phyloP scores from a whole-genome alignment of 177 flowering plant genomes.

The Tripterygium wilfordii region DNA sequence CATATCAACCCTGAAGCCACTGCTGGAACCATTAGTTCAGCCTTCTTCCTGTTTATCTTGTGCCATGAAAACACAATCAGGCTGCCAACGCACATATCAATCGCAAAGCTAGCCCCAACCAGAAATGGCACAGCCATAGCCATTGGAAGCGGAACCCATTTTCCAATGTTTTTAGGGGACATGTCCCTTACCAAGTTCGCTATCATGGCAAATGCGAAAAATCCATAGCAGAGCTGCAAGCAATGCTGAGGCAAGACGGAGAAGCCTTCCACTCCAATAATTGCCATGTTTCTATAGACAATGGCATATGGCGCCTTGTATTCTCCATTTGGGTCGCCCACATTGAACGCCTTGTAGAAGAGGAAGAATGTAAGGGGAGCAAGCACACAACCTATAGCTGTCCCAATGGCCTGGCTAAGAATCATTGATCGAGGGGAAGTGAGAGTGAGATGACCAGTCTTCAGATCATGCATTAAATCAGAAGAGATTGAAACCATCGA shows the following conservation, averaged over 20 bases:
- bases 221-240: conserved; percentile 71
- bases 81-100: conserved; percentile 87
- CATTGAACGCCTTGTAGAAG: conserved; percentile 89
- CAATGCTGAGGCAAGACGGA: conserved; percentile 79
- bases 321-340: conserved; percentile 75
- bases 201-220: conserved; percentile 60
- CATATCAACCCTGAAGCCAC: conserved; percentile 92
- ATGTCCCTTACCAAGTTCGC: conserved; percentile 64
- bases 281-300: conserved; percentile 86
- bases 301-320: conserved; percentile 88
- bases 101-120: conserved; percentile 76
- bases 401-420: conserved; percentile 78
- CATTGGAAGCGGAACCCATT: conserved; percentile 83
- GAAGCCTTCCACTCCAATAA: conserved; percentile 78
- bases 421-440: conserved; percentile 90
- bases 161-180: conserved; percentile 37
- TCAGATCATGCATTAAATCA: conserved; percentile 87
- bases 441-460: conserved; percentile 77
- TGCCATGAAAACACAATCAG: conserved; percentile 64
- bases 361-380: conserved; percentile 80
- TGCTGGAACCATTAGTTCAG: conserved; percentile 67
- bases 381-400: conserved; percentile 80
- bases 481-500: conserved; percentile 71
- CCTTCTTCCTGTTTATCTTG: conserved; percentile 43
- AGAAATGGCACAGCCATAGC: conserved; percentile 94